Evolutionary conservation across 768 basidiomycete genomes (phyloP).

Genomic region (Mycena galericulata): DNA sequence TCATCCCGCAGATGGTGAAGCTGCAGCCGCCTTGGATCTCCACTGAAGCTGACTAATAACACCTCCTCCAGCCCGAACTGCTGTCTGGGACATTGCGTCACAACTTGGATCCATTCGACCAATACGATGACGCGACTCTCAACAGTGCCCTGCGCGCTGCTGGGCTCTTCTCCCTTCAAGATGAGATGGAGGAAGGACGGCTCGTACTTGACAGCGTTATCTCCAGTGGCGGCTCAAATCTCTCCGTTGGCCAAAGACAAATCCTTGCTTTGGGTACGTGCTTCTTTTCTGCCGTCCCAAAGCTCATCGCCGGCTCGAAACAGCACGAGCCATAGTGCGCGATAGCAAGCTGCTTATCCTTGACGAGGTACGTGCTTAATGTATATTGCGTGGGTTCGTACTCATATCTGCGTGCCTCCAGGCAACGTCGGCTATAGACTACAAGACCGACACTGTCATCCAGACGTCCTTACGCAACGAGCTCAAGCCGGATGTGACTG

Average conservation of each 20-base stretch:
- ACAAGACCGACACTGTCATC: conserved; percentile 76
- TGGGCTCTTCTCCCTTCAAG: conserved; percentile 47
- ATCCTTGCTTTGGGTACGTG: conserved; percentile 62
- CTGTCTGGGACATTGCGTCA: conserved; percentile 39
- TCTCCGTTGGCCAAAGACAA: conserved; percentile 50
- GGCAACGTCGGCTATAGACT: conserved; percentile 65
- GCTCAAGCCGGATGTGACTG: conserved; percentile 65
- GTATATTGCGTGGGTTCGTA: neutral
- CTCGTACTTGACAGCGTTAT: conserved; percentile 62
- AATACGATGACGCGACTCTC: conserved; percentile 64
- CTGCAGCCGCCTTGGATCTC: neutral
- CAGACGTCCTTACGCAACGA: conserved; percentile 74
- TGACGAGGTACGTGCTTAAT: conserved; percentile 53
- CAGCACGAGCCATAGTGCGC: conserved; percentile 68
- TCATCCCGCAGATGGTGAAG: conserved; percentile 61
- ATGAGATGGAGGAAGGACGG: conserved; percentile 43
- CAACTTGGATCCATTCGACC: conserved; percentile 34
- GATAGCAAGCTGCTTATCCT: conserved; percentile 65
- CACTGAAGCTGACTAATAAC: neutral
- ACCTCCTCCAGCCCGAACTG: conserved; percentile 46
- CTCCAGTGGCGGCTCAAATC: conserved; percentile 72
- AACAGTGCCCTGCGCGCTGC: conserved; percentile 60
- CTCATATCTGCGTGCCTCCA: neutral
- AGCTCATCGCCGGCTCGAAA: conserved; percentile 46
- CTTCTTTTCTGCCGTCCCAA: neutral